phyloP scores from a whole-genome alignment of 2,329 filamentous ascomycete species.

The Beauveria brongniartii region DNA sequence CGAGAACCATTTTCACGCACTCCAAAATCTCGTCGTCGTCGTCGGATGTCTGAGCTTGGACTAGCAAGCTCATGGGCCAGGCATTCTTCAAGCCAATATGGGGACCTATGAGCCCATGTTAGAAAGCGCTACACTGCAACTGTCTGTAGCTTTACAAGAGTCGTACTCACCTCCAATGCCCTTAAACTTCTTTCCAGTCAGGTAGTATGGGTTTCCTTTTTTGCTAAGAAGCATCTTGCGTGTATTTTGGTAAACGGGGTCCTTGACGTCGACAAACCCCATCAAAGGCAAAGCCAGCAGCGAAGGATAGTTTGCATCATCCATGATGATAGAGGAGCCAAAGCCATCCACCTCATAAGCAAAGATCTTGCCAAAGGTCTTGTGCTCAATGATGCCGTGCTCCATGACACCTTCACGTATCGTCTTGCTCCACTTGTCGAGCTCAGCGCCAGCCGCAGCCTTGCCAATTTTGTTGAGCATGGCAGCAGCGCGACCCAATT shows the following conservation, averaged over 20 bases:
- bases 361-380: slow-evolving; percentile 69
- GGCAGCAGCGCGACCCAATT: slow-evolving; percentile 66
- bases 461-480: slow-evolving; percentile 58
- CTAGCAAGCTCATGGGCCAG: slow-evolving; percentile 92
- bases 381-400: slow-evolving; percentile 71
- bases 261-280: slow-evolving; percentile 58
- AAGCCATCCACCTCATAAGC: slow-evolving; percentile 86
- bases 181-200: slow-evolving; percentile 66
- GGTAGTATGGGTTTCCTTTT: slow-evolving; percentile 78
- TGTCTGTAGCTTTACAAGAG: neutral
- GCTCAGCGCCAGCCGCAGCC: slow-evolving; percentile 39
- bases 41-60: slow-evolving; percentile 84
- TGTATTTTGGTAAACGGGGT: slow-evolving; percentile 79
- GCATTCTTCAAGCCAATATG: slow-evolving; percentile 80
- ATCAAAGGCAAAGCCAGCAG: slow-evolving; percentile 70
- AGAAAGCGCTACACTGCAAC: neutral
- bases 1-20: slow-evolving; percentile 66
- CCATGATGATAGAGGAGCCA: slow-evolving; percentile 75
- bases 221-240: slow-evolving; percentile 65
- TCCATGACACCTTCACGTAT: slow-evolving; percentile 76
- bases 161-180: slow-evolving; percentile 70
- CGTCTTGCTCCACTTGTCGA: slow-evolving; percentile 49
- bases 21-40: slow-evolving; percentile 73
- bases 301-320: slow-evolving; percentile 82
- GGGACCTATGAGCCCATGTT: slow-evolving; percentile 31